phyloP scores from a whole-genome alignment of 805 yeast species.

The Candida andamanensis region DNA sequence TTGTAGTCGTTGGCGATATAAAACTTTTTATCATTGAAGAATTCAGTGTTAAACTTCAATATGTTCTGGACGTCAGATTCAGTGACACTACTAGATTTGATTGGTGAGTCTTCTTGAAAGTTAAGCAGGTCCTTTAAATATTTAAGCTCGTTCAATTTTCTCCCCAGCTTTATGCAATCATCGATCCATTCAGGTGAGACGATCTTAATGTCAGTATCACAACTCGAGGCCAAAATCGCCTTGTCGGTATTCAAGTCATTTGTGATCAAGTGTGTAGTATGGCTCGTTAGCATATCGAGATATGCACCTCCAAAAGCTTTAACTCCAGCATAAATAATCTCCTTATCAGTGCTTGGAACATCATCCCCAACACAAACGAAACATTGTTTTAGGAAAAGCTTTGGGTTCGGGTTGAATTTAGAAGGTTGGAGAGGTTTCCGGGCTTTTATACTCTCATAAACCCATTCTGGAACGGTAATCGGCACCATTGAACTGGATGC shows the following conservation, averaged over 20 bases:
- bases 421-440: constrained; percentile 46
- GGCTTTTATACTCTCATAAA: constrained; percentile 40
- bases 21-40: constrained; percentile 43
- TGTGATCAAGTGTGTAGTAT: constrained; percentile 77
- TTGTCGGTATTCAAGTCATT: constrained; percentile 49
- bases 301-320: constrained; percentile 74
- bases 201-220: constrained; percentile 42
- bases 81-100: constrained; percentile 15
- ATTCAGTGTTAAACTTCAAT: constrained; percentile 10
- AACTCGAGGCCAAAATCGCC: constrained; percentile 49
- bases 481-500: constrained; percentile 57
- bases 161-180: constrained; percentile 53
- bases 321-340: constrained; percentile 63
- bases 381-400: constrained; percentile 55
- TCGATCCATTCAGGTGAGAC: constrained; percentile 81
- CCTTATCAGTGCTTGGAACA: constrained; percentile 54
- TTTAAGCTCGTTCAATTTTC: constrained; percentile 46
- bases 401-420: constrained; percentile 68
- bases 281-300: constrained; percentile 55
- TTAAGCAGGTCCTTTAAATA: constrained; percentile 34
- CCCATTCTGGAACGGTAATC: constrained; percentile 59
- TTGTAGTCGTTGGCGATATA: constrained; percentile 53
- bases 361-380: constrained; percentile 58
- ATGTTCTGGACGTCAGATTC: constrained; percentile 2
- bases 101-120: neutral